phyloP scores from a whole-genome alignment of 176 grass and related monocot genomes.

The Avena atlantica region DNA sequence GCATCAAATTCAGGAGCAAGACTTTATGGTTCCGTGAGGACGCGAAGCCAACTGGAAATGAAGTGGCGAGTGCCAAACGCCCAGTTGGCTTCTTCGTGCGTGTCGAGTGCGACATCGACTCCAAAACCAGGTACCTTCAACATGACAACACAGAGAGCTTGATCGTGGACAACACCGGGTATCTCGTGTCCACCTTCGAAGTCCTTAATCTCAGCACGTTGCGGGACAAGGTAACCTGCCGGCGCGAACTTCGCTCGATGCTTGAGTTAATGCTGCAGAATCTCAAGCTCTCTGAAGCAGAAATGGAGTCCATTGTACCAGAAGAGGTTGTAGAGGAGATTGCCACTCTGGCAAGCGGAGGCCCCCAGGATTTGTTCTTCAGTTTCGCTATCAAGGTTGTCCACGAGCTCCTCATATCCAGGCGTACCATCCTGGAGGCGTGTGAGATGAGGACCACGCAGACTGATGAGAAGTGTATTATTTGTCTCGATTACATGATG shows the following conservation, averaged over 20 bases:
- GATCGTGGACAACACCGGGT: background rate
- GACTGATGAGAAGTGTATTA: background rate
- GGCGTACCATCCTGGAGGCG: background rate
- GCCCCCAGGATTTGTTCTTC: background rate
- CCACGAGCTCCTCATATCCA: background rate
- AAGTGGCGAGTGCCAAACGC: background rate
- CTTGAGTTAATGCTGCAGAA: background rate
- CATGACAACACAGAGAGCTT: background rate
- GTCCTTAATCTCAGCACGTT: background rate
- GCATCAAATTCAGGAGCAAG: background rate
- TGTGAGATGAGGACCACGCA: background rate
- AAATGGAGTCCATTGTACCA: background rate
- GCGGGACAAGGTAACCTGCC: background rate
- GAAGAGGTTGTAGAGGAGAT: background rate
- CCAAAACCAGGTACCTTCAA: background rate
- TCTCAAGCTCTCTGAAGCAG: background rate
- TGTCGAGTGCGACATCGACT: background rate
- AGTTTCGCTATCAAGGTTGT: background rate
- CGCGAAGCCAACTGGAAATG: background rate
- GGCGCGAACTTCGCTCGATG: background rate
- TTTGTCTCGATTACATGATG: background rate
- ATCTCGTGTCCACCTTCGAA: background rate
- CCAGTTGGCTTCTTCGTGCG: background rate
- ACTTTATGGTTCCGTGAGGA: background rate
- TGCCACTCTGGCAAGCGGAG: background rate